phyloP scores from a whole-genome alignment of 345 rosid species.

The Populus davidiana region DNA sequence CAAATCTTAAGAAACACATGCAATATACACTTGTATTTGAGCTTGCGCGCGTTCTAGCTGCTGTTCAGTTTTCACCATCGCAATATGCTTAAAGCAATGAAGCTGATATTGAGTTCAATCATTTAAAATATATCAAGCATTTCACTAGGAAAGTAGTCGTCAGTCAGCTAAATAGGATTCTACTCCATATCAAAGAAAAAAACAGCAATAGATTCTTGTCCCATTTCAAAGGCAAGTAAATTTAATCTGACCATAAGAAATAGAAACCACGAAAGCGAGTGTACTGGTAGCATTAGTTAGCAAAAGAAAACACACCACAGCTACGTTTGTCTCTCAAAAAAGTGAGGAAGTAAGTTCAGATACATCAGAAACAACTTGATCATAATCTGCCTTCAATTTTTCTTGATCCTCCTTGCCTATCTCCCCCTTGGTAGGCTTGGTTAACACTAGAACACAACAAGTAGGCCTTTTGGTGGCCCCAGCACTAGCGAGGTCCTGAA shows the following conservation, averaged over 20 bases:
- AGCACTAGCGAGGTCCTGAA: slow-evolving; percentile 16
- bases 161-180: background rate
- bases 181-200: background rate
- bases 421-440: slow-evolving; percentile 15
- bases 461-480: slow-evolving; percentile 18
- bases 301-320: background rate
- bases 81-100: background rate
- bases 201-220: background rate
- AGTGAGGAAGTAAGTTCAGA: slow-evolving; percentile 11
- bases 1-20: no score
- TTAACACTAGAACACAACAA: slow-evolving; percentile 17
- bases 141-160: background rate
- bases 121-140: background rate
- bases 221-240: background rate
- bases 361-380: slow-evolving; percentile 14
- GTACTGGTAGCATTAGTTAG: background rate
- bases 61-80: background rate
- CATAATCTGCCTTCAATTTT: slow-evolving; percentile 11
- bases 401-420: slow-evolving; percentile 5
- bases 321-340: background rate
- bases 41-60: background rate
- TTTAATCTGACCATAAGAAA: background rate
- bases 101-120: background rate
- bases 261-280: background rate
- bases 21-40: background rate